Percentiles rank a stretch among this genome's conserved stretches.
Conservation (phyloP, 805 yeast species). For the Lachancea sp. region DNA sequence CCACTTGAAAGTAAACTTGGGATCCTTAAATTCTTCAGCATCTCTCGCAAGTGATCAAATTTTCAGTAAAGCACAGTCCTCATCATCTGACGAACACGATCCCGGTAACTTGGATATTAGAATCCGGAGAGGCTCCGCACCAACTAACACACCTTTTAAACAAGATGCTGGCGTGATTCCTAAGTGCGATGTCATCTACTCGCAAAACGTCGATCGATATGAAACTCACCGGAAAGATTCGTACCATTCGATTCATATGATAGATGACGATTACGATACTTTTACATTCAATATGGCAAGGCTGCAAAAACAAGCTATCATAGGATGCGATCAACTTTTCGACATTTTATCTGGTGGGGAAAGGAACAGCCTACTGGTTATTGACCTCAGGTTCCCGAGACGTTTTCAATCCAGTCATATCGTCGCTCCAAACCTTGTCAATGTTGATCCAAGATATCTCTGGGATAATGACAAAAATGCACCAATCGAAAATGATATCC, state of each 20-base stretch:
- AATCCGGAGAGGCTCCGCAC: conserved; percentile 2
- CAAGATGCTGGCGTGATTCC: neutral
- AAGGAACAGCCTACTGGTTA: conserved; percentile 32
- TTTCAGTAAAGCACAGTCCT: neutral
- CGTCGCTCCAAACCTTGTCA: conserved; percentile 35
- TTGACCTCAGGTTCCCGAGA: conserved; percentile 37
- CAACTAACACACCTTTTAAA: neutral
- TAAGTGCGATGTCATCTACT: neutral
- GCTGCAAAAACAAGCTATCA: conserved; percentile 46
- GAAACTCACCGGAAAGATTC: conserved; percentile 35
- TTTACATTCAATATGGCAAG: conserved; percentile 23
- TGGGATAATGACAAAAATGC: conserved; percentile 25
- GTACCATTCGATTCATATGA: conserved; percentile 37
- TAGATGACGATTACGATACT: conserved; percentile 18
- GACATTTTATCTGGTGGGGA: conserved; percentile 41
- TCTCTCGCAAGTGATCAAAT: conserved; percentile 2
- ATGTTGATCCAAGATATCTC: conserved; percentile 36
- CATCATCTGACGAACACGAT: conserved; percentile 8
- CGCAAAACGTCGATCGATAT: conserved; percentile 11
- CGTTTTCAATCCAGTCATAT: conserved; percentile 34
- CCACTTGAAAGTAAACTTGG: conserved; percentile 32
- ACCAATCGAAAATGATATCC: conserved; percentile 31
- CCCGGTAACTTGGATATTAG: neutral
- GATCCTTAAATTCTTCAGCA: conserved; percentile 3
- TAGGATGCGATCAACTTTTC: conserved; percentile 38